Evolutionary conservation across 805 yeast genomes (phyloP), one percentile per base, ranked within the genome.

Genomic region (Saturnispora ahearnii): DNA sequence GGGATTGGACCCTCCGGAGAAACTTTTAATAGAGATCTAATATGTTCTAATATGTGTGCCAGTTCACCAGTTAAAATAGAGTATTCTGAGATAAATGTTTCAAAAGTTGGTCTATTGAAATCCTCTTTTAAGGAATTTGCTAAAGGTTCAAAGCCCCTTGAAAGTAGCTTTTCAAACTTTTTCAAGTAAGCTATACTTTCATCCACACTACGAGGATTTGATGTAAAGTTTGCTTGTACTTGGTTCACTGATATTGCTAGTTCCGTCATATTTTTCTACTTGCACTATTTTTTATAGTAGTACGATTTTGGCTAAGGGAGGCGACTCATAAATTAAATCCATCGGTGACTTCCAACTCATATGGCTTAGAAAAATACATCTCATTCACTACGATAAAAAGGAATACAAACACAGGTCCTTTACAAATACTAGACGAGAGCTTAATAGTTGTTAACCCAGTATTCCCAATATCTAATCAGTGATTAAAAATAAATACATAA

Each of bases 21-120:
- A 1, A 82, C 82, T 55, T 76, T 76, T 29, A 76, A 68, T 85
- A 95, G 82, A 41, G 70, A 66, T 48, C 76, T 73, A 54, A 91
- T 68, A 53, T 74, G 73, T 31, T 76, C 66, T 61, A 88, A 82
- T 44, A 82, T 71, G 57, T 75, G 71, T 31, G 77, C 62, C 45
- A 87, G 62, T 59, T 87, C 96, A 50, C 68, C 69, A 48, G 78
- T 62, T 1, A 73, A 59, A 2, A 74, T 73, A 6, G 67, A 65
- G 22, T 79, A 55, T 62, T 91, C 98, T 44, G 77, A 63, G 32
- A 77, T 59, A 45, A 69, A 67, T 1, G 91, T 75, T 62, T 91
- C 97, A 33, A 70, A 66, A 3, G 69, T 66, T 1, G 85, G 63
- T 51, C 91, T 76, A 63, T 81, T 73, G 64, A 89, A 80, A 60